Conservation (phyloP, 768 basidiomycete genomes). For the Suillus placidus region DNA sequence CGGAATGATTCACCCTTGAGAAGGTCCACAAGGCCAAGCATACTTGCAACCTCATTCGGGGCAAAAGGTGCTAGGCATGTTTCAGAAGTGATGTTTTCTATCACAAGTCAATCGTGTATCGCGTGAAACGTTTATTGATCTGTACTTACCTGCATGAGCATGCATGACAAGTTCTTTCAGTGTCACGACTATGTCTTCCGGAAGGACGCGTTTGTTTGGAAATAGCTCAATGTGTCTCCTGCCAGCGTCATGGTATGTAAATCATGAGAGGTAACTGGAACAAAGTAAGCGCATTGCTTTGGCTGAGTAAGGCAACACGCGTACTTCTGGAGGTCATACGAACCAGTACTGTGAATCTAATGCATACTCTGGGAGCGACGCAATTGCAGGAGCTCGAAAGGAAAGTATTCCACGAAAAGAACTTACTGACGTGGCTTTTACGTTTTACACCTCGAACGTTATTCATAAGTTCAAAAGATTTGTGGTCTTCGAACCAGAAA, state of each 20-base stretch:
- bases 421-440: conserved; percentile 45
- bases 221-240: conserved; percentile 11
- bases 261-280: background rate
- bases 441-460: conserved; percentile 42
- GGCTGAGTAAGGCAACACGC: background rate
- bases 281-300: background rate
- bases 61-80: conserved; percentile 42
- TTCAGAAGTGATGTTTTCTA: conserved; percentile 43
- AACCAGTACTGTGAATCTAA: conserved; percentile 34
- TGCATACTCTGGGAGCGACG: conserved; percentile 18
- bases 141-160: conserved; percentile 13
- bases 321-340: background rate
- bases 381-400: background rate
- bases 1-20: conserved; percentile 37
- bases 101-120: background rate
- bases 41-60: conserved; percentile 38
- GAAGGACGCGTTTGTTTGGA: conserved; percentile 25
- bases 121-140: background rate
- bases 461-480: conserved; percentile 33
- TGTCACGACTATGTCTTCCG: conserved; percentile 2
- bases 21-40: conserved; percentile 33
- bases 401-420: background rate
- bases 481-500: conserved; percentile 50
- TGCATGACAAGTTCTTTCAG: conserved; percentile 12
- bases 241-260: background rate